These are phyloP conservation scores for Populus simonii DNA, from an alignment of 345 rosid genomes.

Conservation along the genomic window DNA sequence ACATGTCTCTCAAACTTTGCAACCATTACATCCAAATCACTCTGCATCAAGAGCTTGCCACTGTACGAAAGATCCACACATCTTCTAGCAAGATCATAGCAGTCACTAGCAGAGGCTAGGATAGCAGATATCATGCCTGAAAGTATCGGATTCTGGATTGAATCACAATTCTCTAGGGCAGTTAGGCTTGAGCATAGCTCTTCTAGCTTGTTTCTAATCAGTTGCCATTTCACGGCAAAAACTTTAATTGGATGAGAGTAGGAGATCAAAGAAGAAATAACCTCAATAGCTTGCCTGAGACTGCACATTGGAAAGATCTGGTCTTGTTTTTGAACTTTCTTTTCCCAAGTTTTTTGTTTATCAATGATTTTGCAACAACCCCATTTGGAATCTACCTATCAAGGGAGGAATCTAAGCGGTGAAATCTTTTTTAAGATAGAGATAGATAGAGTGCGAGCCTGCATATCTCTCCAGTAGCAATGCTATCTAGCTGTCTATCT, in stretches of 20 bases:
- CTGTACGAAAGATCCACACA: conserved; percentile 69
- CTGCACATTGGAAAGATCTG: conserved; percentile 26
- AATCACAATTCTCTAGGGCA: conserved; percentile 51
- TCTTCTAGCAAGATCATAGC: conserved; percentile 63
- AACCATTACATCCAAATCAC: conserved; percentile 69
- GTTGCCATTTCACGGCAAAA: conserved; percentile 77
- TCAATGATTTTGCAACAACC: conserved; percentile 26
- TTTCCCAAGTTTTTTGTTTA: conserved; percentile 19
- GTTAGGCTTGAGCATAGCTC: conserved; percentile 60
- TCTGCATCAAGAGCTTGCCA: conserved; percentile 97
- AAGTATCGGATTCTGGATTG: conserved; percentile 44
- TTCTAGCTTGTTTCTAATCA: conserved; percentile 64
- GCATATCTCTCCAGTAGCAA: too few species aligned
- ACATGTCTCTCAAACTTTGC: conserved; percentile 52
- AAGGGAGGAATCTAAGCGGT: not conserved
- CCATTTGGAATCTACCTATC: conserved; percentile 20
- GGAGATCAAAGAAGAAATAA: conserved; percentile 57
- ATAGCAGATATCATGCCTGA: conserved; percentile 46
- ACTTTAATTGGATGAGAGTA: conserved; percentile 64
- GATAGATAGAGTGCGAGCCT: too few species aligned
- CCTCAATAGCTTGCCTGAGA: conserved; percentile 48
- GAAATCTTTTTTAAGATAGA: too few species aligned
- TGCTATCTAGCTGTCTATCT: conserved; percentile 2
- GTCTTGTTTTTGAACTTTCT: conserved; percentile 13
- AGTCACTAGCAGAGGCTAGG: conserved; percentile 40